Evolutionary conservation across 208 protist species (phyloP).

Genomic region (Leishmania guyanensis): DNA sequence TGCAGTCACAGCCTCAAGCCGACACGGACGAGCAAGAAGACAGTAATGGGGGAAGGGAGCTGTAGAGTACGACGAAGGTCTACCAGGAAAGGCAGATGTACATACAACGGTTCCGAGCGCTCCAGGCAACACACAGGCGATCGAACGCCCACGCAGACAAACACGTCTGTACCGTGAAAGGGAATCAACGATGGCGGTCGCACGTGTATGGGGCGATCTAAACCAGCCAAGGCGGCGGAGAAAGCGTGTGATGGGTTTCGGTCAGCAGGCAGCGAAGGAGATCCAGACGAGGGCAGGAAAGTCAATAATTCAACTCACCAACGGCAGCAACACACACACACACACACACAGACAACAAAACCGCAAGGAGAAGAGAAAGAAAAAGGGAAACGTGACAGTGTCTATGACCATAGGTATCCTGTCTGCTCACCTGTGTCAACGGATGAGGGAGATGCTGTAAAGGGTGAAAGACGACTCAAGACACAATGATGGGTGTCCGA

Average conservation of each 20-base stretch:
- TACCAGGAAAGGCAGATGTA: not conserved
- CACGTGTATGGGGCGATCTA: not conserved
- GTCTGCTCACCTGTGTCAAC: not conserved
- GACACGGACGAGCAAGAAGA: not conserved
- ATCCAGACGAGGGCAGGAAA: not conserved
- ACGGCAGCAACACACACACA: not conserved
- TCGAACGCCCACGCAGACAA: not conserved
- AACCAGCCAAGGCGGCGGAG: not conserved
- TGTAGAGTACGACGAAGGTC: not conserved
- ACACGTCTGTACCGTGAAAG: not conserved
- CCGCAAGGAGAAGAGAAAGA: not conserved
- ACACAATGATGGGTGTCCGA: not conserved
- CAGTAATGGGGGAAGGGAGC: not conserved
- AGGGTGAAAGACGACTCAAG: not conserved
- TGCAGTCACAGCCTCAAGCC: not conserved
- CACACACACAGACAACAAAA: not conserved
- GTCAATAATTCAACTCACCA: not conserved
- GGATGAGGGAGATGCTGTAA: not conserved
- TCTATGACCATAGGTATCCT: not conserved
- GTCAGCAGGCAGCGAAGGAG: not conserved
- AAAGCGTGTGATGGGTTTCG: not conserved
- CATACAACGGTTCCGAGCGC: not conserved
- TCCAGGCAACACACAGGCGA: not conserved
- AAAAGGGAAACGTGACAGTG: not conserved
- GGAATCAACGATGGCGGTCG: not conserved